Evolutionary conservation across 2,329 filamentous ascomycete genomes (phyloP).

Genomic region (Aaosphaeria pasadenensis): DNA sequence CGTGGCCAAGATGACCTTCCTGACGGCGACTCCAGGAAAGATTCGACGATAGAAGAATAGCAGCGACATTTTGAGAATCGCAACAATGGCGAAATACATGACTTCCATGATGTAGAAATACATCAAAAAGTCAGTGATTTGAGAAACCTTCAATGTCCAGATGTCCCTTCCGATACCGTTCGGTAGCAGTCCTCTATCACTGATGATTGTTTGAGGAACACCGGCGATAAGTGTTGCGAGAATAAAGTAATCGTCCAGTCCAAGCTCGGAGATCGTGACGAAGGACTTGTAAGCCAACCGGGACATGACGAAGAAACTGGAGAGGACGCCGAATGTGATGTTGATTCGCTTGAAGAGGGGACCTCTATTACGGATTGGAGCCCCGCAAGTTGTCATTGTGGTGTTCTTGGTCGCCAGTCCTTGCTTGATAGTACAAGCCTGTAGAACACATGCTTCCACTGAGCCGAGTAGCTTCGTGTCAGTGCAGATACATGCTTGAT

Average conservation of each 20-base stretch:
- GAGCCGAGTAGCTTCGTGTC: constrained; percentile 7
- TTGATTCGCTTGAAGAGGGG: constrained; percentile 29
- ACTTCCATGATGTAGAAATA: constrained; percentile 33
- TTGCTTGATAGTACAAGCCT: constrained; percentile 10
- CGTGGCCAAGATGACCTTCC: constrained; percentile 14
- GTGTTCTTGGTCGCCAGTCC: constrained; percentile 40
- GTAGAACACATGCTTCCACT: constrained; percentile 10
- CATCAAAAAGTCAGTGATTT: constrained; percentile 44
- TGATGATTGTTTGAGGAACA: constrained; percentile 24
- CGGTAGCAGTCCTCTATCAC: constrained; percentile 11
- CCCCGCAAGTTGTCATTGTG: constrained; percentile 38
- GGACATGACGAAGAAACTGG: constrained; percentile 31
- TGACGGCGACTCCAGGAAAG: constrained; percentile 19
- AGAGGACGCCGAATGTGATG: constrained; percentile 32
- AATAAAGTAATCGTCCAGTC: constrained; percentile 39
- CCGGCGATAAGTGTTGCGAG: constrained; percentile 17
- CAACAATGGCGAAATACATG: constrained; percentile 29
- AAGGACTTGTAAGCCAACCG: constrained; percentile 38
- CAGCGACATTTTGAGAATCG: constrained; percentile 26
- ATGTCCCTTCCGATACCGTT: constrained; percentile 51
- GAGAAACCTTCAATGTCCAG: constrained; percentile 45
- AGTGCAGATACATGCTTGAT: constrained; percentile 12
- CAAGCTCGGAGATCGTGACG: constrained; percentile 32
- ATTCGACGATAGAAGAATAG: constrained; percentile 31
- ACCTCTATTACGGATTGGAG: constrained; percentile 36